These are phyloP conservation scores for Aspergillus flavus DNA, from an alignment of 2,329 filamentous ascomycete genomes.

Conservation along the genomic window DNA sequence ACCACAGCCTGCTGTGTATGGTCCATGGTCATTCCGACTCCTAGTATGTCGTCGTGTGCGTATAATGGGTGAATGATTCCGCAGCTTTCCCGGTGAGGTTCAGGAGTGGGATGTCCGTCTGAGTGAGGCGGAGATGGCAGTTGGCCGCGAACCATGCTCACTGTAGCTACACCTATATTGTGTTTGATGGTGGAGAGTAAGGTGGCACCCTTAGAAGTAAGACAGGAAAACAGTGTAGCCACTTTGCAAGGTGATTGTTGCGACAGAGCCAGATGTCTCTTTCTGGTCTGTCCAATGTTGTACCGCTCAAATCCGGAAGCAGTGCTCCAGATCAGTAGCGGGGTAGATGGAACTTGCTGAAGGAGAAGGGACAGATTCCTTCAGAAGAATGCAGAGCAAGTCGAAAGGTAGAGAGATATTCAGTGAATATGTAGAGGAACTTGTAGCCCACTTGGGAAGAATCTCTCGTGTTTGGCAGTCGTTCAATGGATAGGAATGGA, in stretches of 20 bases:
- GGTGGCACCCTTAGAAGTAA: neutral
- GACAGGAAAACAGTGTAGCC: neutral
- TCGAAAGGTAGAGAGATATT: neutral
- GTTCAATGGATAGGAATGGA: neutral
- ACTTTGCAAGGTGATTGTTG: neutral
- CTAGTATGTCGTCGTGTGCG: constrained; percentile 9
- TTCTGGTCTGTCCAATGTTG: neutral
- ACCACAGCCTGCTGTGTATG: constrained; percentile 22
- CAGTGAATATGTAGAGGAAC: neutral
- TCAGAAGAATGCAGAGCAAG: neutral
- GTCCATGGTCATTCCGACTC: constrained; percentile 2
- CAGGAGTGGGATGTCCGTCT: constrained; percentile 23
- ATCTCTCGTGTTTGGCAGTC: neutral
- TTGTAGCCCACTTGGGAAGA: neutral
- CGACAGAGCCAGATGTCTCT: neutral
- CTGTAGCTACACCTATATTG: constrained; percentile 13
- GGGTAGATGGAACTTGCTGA: neutral
- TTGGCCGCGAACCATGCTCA: constrained; percentile 21
- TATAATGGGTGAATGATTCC: constrained; percentile 20
- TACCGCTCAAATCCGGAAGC: neutral
- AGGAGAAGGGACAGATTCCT: neutral
- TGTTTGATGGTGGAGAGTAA: neutral
- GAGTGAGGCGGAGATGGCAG: constrained; percentile 36
- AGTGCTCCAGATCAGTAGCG: neutral
- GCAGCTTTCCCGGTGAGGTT: constrained; percentile 19